These are phyloP conservation scores for Pisolithus orientalis DNA, from an alignment of 768 basidiomycete genomes.

Conservation along the genomic window DNA sequence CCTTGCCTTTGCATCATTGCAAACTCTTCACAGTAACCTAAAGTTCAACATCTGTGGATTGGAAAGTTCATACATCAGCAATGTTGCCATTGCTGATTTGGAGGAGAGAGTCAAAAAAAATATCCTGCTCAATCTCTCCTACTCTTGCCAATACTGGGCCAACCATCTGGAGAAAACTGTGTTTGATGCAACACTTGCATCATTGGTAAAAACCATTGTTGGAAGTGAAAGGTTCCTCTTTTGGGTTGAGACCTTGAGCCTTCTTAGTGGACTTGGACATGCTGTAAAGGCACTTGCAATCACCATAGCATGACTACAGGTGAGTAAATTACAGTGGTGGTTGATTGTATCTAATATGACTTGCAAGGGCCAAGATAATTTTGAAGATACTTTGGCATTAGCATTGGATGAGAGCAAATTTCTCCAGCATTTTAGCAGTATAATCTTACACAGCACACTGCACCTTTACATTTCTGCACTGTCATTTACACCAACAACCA, in stretches of 20 bases:
- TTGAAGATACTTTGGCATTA: too few relatives aligned
- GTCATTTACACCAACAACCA: slow-evolving; percentile 25
- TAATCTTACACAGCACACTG: slow-evolving; percentile 26
- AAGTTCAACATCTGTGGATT: slow-evolving; percentile 36
- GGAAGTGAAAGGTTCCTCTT: slow-evolving; percentile 23
- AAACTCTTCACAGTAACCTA: slow-evolving; percentile 27
- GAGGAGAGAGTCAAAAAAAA: slow-evolving; percentile 9
- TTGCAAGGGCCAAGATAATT: too few relatives aligned
- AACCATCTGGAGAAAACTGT: slow-evolving; percentile 17
- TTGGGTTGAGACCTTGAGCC: slow-evolving; percentile 33
- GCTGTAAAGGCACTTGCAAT: neutral
- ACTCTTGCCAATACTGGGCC: slow-evolving; percentile 34
- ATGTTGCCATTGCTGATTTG: slow-evolving; percentile 24
- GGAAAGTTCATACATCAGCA: slow-evolving; percentile 26
- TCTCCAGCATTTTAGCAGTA: slow-evolving; percentile 22
- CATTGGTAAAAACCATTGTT: slow-evolving; percentile 2
- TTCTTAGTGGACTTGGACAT: slow-evolving; percentile 3
- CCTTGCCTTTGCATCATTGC: slow-evolving; percentile 13
- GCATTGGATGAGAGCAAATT: slow-evolving; percentile 10
- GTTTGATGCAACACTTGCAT: slow-evolving; percentile 8
- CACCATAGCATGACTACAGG: neutral
- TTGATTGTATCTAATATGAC: neutral
- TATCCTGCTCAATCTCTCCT: slow-evolving; percentile 28
- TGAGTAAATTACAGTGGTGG: neutral
- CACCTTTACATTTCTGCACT: slow-evolving; percentile 37